A percentile compares a stretch with the other conserved stretches of the same genome.
phyloP scores from a whole-genome alignment of 202 grass and related monocot species.

The Alloteropsis angusta region DNA sequence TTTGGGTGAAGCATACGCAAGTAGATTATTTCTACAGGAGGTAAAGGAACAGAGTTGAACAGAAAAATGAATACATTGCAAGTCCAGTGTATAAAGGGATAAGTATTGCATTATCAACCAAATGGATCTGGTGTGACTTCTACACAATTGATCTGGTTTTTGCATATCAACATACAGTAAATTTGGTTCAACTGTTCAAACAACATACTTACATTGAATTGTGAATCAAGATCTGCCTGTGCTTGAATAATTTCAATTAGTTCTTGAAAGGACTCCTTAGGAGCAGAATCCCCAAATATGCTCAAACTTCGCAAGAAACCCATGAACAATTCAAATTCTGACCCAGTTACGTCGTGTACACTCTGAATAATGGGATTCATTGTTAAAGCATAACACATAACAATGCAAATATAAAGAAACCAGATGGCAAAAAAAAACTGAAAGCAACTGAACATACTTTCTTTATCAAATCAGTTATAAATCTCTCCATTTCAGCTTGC shows the following conservation, averaged over 20 bases:
- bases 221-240: conserved; percentile 87
- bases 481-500: conserved; percentile 96
- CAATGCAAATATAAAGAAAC: neutral
- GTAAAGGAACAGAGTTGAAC: neutral
- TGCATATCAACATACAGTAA: neutral
- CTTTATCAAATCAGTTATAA: conserved; percentile 92
- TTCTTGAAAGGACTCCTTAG: conserved; percentile 81
- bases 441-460: conserved; percentile 43
- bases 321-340: conserved; percentile 96
- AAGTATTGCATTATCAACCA: neutral
- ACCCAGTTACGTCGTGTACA: conserved; percentile 88
- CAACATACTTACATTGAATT: conserved; percentile 74
- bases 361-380: conserved; percentile 47
- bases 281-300: conserved; percentile 80
- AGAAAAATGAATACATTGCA: neutral
- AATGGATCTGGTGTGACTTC: neutral
- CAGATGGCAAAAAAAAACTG: neutral
- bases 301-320: conserved; percentile 90
- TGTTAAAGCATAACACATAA: conserved; percentile 16
- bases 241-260: conserved; percentile 97
- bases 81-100: neutral
- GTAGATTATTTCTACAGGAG: neutral
- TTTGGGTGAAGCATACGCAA: neutral
- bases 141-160: neutral
- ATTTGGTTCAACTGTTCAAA: neutral